Evolutionary conservation across 108 stramenopile species (phyloP).

Genomic region (Cyclotella cryptica): DNA sequence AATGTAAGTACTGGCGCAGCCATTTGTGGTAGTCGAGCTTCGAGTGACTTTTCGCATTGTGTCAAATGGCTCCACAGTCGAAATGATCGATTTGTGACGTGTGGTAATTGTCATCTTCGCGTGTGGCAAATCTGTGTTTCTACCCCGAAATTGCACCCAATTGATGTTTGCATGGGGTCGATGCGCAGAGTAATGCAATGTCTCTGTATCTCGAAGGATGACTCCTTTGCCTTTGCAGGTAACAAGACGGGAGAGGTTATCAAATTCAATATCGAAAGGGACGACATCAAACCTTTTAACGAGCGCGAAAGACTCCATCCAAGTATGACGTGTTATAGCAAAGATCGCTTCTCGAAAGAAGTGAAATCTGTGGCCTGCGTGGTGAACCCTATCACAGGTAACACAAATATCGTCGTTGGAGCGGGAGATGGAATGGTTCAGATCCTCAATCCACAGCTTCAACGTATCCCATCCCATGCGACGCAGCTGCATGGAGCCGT

Average conservation of each 20-base stretch:
- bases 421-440: constrained; percentile 83
- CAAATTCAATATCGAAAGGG: constrained; percentile 79
- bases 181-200: constrained; percentile 78
- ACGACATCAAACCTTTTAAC: constrained; percentile 76
- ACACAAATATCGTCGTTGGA: constrained; percentile 83
- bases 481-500: constrained; percentile 73
- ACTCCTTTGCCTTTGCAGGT: constrained; percentile 77
- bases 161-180: constrained; percentile 82
- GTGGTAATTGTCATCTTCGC: constrained; percentile 73
- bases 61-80: constrained; percentile 79
- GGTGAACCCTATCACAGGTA: constrained; percentile 74
- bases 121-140: constrained; percentile 85
- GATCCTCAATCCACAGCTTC: constrained; percentile 63
- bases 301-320: constrained; percentile 75
- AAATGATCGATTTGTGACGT: constrained; percentile 87
- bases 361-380: constrained; percentile 71
- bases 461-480: constrained; percentile 67
- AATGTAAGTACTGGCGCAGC: constrained; percentile 65
- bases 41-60: constrained; percentile 69
- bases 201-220: constrained; percentile 78
- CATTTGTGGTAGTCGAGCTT: constrained; percentile 82
- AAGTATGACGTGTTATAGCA: constrained; percentile 59
- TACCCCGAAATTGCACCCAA: constrained; percentile 79
- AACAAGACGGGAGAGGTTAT: constrained; percentile 89
- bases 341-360: constrained; percentile 72